Conservation (phyloP, 345 rosid genomes). For the Clarkia xantiana region DNA sequence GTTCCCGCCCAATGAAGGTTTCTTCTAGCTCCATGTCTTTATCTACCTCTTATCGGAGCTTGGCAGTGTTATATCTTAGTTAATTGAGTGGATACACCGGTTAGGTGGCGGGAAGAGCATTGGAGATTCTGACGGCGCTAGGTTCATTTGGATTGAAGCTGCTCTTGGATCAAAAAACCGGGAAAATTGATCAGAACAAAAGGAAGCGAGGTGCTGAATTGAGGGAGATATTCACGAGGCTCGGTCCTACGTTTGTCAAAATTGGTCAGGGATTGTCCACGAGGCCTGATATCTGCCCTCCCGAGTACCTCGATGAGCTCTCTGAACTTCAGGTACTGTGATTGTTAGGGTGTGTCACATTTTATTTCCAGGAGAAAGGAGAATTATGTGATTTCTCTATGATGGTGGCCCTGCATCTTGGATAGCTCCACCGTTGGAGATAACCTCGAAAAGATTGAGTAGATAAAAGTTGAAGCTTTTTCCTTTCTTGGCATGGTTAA, state of each 20-base stretch:
- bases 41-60: not conserved
- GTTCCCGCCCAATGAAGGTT: slow-evolving; percentile 72
- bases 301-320: slow-evolving; percentile 86
- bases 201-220: slow-evolving; percentile 56
- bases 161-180: slow-evolving; percentile 53
- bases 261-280: slow-evolving; percentile 95
- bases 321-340: slow-evolving; percentile 69
- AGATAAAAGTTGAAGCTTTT: too few relatives aligned
- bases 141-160: slow-evolving; percentile 62
- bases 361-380: too few relatives aligned
- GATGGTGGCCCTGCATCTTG: not conserved
- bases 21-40: not conserved
- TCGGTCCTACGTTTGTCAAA: slow-evolving; percentile 96
- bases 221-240: slow-evolving; percentile 51
- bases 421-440: too few relatives aligned
- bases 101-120: slow-evolving; percentile 56
- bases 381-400: not conserved
- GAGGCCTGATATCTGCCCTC: slow-evolving; percentile 89
- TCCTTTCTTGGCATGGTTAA: too few relatives aligned
- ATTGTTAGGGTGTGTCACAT: not conserved
- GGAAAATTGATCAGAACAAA: slow-evolving; percentile 51
- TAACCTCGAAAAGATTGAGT: too few relatives aligned
- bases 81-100: slow-evolving; percentile 1
- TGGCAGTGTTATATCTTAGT: not conserved
- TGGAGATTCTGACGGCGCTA: slow-evolving; percentile 49